A percentile compares a stretch with the other conserved stretches of the same genome.
Evolutionary conservation across 2,329 filamentous ascomycete species (phyloP).

Genomic region (Diaporthe longicolla): DNA sequence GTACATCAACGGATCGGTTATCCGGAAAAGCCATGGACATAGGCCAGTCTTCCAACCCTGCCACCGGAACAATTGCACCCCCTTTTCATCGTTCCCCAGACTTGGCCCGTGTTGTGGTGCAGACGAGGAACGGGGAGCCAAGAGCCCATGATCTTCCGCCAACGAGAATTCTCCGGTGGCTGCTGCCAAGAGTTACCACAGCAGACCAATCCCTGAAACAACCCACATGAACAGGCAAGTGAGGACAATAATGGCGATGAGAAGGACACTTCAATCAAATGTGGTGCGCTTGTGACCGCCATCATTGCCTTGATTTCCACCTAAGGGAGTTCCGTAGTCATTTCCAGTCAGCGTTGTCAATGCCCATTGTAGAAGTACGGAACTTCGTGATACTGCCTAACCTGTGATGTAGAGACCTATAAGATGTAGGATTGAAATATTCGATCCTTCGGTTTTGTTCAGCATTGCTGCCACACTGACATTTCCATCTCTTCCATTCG

Average conservation of each 20-base stretch:
- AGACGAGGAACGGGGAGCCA: slow-evolving; percentile 2
- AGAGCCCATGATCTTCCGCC: slow-evolving; percentile 21
- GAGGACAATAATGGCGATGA: neutral
- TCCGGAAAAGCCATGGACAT: neutral
- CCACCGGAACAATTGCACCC: neutral
- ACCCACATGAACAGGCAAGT: slow-evolving; percentile 3
- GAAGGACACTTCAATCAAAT: neutral
- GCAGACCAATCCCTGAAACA: slow-evolving; percentile 8
- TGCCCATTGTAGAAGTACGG: slow-evolving; percentile 18
- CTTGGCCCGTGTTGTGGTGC: slow-evolving; percentile 4
- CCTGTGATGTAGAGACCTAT: neutral
- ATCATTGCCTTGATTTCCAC: slow-evolving; percentile 12
- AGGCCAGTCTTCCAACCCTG: neutral
- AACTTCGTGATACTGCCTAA: neutral
- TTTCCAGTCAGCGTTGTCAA: neutral
- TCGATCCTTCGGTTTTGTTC: neutral
- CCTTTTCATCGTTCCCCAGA: neutral
- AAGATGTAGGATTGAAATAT: neutral
- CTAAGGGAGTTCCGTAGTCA: neutral
- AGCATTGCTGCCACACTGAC: neutral
- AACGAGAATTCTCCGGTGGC: slow-evolving; percentile 21
- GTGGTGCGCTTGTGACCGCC: slow-evolving; percentile 6
- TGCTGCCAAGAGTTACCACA: slow-evolving; percentile 11
- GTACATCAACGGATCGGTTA: neutral
- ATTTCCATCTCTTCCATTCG: neutral